phyloP scores from a whole-genome alignment of 2,329 filamentous ascomycete genomes.

The Talaromyces atroroseus region DNA sequence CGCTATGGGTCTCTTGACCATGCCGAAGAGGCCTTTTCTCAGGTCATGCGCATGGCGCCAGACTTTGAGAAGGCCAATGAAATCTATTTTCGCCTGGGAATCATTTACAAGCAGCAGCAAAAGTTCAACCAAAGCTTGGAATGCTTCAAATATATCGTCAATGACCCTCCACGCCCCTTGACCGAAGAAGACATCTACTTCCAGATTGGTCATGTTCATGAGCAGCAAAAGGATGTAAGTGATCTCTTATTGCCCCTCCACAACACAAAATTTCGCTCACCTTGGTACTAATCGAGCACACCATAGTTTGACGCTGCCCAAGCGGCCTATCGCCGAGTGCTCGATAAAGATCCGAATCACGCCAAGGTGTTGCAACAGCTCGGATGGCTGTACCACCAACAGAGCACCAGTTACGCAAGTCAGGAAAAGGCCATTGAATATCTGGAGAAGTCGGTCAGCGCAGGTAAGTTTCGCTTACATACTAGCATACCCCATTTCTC shows the following conservation, averaged over 20 bases:
- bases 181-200: conserved; percentile 99
- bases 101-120: conserved; percentile 98
- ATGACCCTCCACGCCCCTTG: conserved; percentile 81
- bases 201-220: conserved; percentile 97
- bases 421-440: conserved; percentile 97
- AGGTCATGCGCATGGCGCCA: conserved; percentile 98
- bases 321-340: conserved; percentile 81
- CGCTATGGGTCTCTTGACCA: conserved; percentile 94
- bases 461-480: conserved; percentile 56
- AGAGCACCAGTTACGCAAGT: conserved; percentile 82
- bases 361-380: conserved; percentile 97
- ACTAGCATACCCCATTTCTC: no score
- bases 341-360: conserved; percentile 91
- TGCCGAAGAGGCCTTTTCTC: conserved; percentile 94
- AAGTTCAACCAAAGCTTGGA: conserved; percentile 91
- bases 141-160: conserved; percentile 98
- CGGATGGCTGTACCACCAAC: conserved; percentile 95
- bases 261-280: conserved; percentile 16
- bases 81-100: conserved; percentile 97
- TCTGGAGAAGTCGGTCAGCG: conserved; percentile 89
- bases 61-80: conserved; percentile 98
- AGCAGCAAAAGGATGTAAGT: conserved; percentile 96
- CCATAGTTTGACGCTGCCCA: conserved; percentile 85
- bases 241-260: neutral
- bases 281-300: conserved; percentile 24